Evolutionary conservation across 1,284 basidiomycete species (phyloP), one percentile per base, ranked within the genome.

Genomic region (Rhodotorula sp.): DNA sequence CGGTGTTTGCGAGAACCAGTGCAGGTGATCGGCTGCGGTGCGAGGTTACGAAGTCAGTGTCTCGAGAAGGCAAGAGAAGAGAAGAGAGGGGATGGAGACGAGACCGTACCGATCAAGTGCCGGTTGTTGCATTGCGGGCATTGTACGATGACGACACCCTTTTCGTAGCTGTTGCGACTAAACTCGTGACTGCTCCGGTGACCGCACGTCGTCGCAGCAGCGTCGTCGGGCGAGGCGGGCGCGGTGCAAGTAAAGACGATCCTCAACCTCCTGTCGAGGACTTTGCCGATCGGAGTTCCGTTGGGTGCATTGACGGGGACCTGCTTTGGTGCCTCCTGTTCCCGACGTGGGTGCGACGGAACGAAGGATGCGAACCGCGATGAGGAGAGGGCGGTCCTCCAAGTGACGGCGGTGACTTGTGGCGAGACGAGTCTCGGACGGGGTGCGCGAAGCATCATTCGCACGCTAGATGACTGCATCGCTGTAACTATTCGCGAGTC

Each of bases 111-210:
- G 56, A 69, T 71, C 34, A 82, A 87, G 72, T 80, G 92, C 90
- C 93, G 84, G 79, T 92, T 93, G 79, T 91, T 88, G 82, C 96
- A 98, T 23, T 87, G 87, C 1, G 95, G 93, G 82, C 96, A 98
- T 80, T 96, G 88, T 0, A 97, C 88, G 47, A 99, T 84, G 2
- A 98, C 95, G 67, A 98, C 90, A 0, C 96, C 96, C 61, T 86
- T 87, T 78, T 90, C 87, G 81, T 98, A 99, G 43, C 91, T 87
- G 49, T 88, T 85, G 80, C 89, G 91, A 16, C 90, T 87, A 80
- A 98, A 98, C 74, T 92, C 87, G 79, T 98, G 96, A 16, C 91
- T 89, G 15, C 91, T 93, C 3, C 95, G 88, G 76, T 91, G 88
- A 7, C 86, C 86, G 79, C 95, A 98, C 1, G 85, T 78, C 3